Conservation (phyloP, 345 rosid genomes). For the Citrus trifoliata region DNA sequence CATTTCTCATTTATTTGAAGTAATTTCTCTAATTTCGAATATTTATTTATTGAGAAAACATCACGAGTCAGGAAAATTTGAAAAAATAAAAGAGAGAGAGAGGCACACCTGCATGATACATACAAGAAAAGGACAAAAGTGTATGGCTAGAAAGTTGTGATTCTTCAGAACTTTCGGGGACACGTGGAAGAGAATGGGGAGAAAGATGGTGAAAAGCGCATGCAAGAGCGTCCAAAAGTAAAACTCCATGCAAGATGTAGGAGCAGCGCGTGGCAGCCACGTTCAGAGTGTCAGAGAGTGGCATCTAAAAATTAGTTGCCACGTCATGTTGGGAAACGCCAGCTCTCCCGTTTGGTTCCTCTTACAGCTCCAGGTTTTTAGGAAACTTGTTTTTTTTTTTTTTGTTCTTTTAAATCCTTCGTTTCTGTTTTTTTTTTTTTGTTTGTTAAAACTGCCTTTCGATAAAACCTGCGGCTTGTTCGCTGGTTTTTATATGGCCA, state of each 20-base stretch:
- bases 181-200: not conserved
- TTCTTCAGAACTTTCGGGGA: too few relatives aligned
- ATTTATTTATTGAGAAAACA: too few relatives aligned
- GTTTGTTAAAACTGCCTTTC: not conserved
- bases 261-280: conserved; percentile 29
- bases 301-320: not conserved
- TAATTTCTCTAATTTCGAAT: too few relatives aligned
- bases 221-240: conserved; percentile 17
- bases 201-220: not conserved
- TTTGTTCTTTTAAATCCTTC: too few relatives aligned
- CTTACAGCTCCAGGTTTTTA: conserved; percentile 13
- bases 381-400: not conserved
- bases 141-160: not conserved
- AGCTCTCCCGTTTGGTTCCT: not conserved
- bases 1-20: too few relatives aligned
- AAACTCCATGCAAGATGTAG: conserved; percentile 15
- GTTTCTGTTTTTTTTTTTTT: too few relatives aligned
- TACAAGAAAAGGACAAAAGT: not conserved
- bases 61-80: too few relatives aligned
- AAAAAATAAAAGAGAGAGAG: too few relatives aligned
- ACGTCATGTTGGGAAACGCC: not conserved
- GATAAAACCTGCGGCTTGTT: conserved; percentile 9
- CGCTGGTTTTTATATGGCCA: not conserved
- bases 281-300: not conserved
- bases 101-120: too few relatives aligned